Evolutionary conservation across 1,139 yeast species (phyloP).

Genomic region (Casaregolazyma lundiana): DNA sequence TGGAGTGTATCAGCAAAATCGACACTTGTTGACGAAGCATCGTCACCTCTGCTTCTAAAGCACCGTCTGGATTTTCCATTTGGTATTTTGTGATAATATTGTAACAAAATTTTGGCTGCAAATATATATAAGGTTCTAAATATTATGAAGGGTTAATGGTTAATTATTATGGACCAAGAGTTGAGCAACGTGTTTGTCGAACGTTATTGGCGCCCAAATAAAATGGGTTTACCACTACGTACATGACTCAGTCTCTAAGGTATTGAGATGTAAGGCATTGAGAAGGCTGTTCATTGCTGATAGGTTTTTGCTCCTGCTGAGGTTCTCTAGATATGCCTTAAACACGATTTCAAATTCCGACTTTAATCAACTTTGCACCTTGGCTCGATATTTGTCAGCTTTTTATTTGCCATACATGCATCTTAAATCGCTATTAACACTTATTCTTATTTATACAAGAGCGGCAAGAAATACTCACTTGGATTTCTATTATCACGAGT

Average conservation of each 20-base stretch:
- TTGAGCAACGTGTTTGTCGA: background rate
- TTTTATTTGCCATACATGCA: background rate
- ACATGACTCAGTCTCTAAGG: background rate
- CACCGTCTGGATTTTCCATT: background rate
- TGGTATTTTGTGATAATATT: background rate
- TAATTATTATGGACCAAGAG: background rate
- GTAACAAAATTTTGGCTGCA: background rate
- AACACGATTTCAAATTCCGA: background rate
- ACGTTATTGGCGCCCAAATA: background rate
- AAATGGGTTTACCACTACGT: background rate
- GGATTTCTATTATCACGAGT: background rate
- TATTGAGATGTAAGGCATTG: too few relatives aligned
- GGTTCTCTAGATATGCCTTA: too few relatives aligned
- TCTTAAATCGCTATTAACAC: background rate
- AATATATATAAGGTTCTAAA: background rate
- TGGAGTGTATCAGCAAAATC: conserved; percentile 9
- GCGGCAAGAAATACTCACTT: background rate
- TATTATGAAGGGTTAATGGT: background rate
- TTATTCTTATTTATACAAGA: background rate
- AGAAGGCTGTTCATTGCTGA: too few relatives aligned
- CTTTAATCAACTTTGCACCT: background rate
- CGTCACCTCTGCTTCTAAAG: background rate
- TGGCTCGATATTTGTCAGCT: too few relatives aligned
- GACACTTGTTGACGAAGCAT: conserved; percentile 4
- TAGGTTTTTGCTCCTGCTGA: too few relatives aligned